A percentile compares a stretch with the other conserved stretches of the same genome.
Conservation (phyloP, 2,329 filamentous ascomycete species). For the Apiospora hydei region DNA sequence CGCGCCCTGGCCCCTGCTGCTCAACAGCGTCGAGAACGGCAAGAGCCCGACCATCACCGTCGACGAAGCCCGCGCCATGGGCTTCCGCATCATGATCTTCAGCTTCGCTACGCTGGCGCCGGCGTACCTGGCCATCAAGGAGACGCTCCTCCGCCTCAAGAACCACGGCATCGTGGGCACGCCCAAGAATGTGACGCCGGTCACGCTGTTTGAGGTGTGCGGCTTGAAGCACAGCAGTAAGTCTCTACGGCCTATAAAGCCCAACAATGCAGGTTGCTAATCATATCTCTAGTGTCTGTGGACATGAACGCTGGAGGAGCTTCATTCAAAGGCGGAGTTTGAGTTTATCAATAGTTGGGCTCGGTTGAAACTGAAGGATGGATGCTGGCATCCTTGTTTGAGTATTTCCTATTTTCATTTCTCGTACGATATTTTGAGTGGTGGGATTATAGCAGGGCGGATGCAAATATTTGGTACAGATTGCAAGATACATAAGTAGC, state of each 20-base stretch:
- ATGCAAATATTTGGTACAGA: neutral
- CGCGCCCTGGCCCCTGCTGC: slow-evolving; percentile 57
- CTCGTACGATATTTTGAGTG: neutral
- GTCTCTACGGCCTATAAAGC: neutral
- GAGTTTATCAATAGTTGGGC: neutral
- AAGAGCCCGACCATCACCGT: slow-evolving; percentile 61
- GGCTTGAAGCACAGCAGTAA: slow-evolving; percentile 40
- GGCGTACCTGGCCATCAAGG: slow-evolving; percentile 51
- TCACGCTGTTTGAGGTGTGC: slow-evolving; percentile 43
- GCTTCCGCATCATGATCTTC: slow-evolving; percentile 67
- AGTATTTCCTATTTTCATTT: neutral
- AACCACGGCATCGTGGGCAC: slow-evolving; percentile 40
- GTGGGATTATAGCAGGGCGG: neutral
- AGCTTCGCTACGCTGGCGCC: slow-evolving; percentile 58
- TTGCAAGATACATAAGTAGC: neutral
- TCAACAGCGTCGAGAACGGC: slow-evolving; percentile 66
- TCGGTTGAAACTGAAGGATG: neutral
- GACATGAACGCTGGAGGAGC: slow-evolving; percentile 40
- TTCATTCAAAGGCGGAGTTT: slow-evolving; percentile 37
- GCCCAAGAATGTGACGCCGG: slow-evolving; percentile 38
- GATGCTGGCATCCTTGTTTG: neutral
- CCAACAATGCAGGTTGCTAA: neutral
- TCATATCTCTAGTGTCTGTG: slow-evolving; percentile 32
- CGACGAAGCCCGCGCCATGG: slow-evolving; percentile 60
- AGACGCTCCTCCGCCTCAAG: slow-evolving; percentile 48